phyloP scores from a whole-genome alignment of 1,284 basidiomycete genomes.

The Malassezia yamatoensis region DNA sequence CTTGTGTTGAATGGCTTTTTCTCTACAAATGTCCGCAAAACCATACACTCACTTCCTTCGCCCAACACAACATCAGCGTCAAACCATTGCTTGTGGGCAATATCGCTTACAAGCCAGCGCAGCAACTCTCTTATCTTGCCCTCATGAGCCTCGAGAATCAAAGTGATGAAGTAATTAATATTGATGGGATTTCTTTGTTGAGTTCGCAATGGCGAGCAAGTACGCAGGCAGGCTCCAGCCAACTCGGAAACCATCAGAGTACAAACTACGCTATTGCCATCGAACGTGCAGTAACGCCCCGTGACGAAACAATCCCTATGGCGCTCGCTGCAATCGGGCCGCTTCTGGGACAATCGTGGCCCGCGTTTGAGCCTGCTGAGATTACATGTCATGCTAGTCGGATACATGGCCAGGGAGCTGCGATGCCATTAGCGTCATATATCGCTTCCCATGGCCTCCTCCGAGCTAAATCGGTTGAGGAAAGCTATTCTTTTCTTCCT shows the following conservation, averaged over 20 bases:
- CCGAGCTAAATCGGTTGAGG: neutral
- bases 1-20: slow-evolving; percentile 2
- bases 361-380: neutral
- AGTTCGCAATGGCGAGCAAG: slow-evolving; percentile 3
- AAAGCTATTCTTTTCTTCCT: neutral
- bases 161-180: neutral
- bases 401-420: neutral
- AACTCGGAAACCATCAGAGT: neutral
- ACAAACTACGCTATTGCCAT: neutral
- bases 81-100: neutral
- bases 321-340: neutral
- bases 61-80: neutral
- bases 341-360: neutral
- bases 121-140: neutral
- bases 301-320: neutral
- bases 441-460: neutral
- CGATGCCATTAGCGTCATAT: neutral
- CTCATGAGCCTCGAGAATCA: neutral
- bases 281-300: neutral
- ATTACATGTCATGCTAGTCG: neutral
- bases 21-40: slow-evolving; percentile 1
- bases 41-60: neutral
- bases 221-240: neutral
- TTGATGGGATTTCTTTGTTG: neutral
- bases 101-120: neutral